phyloP scores from a whole-genome alignment of 2,329 filamentous ascomycete genomes.

The Fusarium poae region DNA sequence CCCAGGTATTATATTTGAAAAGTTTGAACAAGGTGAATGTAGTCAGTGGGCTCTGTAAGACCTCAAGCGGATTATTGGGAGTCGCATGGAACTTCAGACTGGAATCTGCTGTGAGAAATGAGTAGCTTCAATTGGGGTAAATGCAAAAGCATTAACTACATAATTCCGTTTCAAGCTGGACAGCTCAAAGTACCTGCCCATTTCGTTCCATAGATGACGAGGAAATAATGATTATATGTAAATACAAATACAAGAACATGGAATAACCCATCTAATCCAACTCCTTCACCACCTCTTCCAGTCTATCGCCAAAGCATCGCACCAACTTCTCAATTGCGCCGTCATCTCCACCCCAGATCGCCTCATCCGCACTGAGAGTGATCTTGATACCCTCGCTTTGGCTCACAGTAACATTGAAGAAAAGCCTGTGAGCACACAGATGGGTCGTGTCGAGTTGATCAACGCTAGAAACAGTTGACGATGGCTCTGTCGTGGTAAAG shows the following conservation, averaged over 20 bases:
- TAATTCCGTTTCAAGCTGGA: too few relatives aligned
- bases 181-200: too few relatives aligned
- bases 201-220: too few relatives aligned
- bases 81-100: too few relatives aligned
- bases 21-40: too few relatives aligned
- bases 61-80: too few relatives aligned
- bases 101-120: too few relatives aligned
- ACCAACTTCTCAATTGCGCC: background rate
- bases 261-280: background rate
- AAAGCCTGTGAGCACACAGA: background rate
- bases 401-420: slow-evolving; percentile 8
- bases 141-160: too few relatives aligned
- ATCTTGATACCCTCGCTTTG: background rate
- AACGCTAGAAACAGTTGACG: background rate
- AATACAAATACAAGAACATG: background rate
- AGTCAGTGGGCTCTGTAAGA: too few relatives aligned
- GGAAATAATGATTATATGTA: too few relatives aligned
- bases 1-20: too few relatives aligned
- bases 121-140: too few relatives aligned
- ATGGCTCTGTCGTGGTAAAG: slow-evolving; percentile 5
- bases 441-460: background rate
- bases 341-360: background rate
- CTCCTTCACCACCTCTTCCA: background rate
- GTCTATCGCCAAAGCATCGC: background rate
- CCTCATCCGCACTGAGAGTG: background rate